Percentiles rank a stretch among this genome's conserved stretches.
Evolutionary conservation across 176 grass and related monocot species (phyloP).

Genomic region (Dendrocalamus sinicus): DNA sequence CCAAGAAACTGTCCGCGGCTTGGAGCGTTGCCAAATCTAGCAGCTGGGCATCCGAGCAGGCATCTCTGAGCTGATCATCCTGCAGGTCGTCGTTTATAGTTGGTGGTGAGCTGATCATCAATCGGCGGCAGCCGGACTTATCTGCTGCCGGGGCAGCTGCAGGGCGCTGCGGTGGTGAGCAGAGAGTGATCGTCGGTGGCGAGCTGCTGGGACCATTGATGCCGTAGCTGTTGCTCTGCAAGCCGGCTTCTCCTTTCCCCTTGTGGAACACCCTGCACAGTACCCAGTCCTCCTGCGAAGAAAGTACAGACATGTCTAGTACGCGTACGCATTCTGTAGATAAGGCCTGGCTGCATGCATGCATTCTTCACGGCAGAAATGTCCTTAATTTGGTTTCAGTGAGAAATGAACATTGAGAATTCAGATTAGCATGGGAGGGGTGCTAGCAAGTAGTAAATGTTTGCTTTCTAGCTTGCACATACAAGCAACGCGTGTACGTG

Average conservation of each 20-base stretch:
- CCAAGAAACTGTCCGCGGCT: not conserved
- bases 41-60: not conserved
- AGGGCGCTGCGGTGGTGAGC: not conserved
- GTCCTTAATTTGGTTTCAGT: too few relatives aligned
- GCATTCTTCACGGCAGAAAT: too few relatives aligned
- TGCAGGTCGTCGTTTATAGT: not conserved
- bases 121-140: too few relatives aligned
- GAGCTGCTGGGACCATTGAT: not conserved
- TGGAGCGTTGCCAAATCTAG: not conserved
- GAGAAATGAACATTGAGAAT: too few relatives aligned
- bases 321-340: too few relatives aligned
- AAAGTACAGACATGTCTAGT: too few relatives aligned
- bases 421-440: too few relatives aligned
- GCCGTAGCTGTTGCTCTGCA: not conserved
- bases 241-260: conserved; percentile 21
- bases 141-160: not conserved
- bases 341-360: too few relatives aligned
- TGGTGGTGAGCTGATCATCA: not conserved
- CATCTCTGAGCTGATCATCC: too few relatives aligned
- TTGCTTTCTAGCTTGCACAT: too few relatives aligned
- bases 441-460: too few relatives aligned
- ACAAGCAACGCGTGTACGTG: too few relatives aligned
- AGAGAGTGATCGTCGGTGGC: not conserved
- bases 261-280: conserved; percentile 56
- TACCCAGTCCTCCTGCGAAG: conserved; percentile 46